Base-by-base conservation (phyloP, 2,329 filamentous ascomycete genomes). In the Stagonosporopsis chrysanthemi region DNA sequence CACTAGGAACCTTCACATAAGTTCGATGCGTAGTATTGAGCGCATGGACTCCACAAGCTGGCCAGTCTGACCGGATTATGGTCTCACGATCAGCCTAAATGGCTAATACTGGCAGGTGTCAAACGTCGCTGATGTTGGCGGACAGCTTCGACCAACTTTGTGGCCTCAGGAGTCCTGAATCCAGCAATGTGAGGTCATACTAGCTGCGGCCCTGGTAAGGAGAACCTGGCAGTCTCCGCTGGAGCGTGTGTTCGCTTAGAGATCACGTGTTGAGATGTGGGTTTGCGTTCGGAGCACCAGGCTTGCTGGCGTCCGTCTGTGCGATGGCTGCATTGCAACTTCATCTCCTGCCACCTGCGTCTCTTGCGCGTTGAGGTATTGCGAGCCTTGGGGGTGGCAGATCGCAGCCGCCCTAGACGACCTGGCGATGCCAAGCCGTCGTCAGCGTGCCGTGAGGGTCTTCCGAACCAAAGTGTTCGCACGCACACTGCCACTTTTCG, bases 311-410 rank as follows among this genome's bases (percentile, higher is more conserved):
- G 24, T 45, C 38, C 15, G 48, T 48, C 38, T 43, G 33, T 29
- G 24, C 58, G 53, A 58, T 60, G 56, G 53, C 47, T 33, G 52
- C 56, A 56, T 57, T 62, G 50, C 45, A 33, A 52, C 56, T 58
- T 62, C 54, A 60, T 63, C 61, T 64, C 62, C 57, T 51, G 38
- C 47, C 44, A 47, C 51, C 64, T 67, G 67, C 63, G 59, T 47
- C 43, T 57, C 65, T 66, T 63, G 66, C 66, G 62, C 66, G 60
- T 66, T 67, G 64, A 67, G 50, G 59, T 61, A 61, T 61, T 60
- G 65, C 62, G 60, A 69, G 57, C 57, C 42, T 57, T 58, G 65
- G 61, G 65, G 65, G 63, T 60, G 65, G 64, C 65, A 71, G 66
- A 72, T 71, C 67, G 54, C 58, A 61, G 57, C 57, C 57, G 58